Base-by-base conservation (phyloP, 805 yeast genomes). In the Torulaspora gathmanii region DNA sequence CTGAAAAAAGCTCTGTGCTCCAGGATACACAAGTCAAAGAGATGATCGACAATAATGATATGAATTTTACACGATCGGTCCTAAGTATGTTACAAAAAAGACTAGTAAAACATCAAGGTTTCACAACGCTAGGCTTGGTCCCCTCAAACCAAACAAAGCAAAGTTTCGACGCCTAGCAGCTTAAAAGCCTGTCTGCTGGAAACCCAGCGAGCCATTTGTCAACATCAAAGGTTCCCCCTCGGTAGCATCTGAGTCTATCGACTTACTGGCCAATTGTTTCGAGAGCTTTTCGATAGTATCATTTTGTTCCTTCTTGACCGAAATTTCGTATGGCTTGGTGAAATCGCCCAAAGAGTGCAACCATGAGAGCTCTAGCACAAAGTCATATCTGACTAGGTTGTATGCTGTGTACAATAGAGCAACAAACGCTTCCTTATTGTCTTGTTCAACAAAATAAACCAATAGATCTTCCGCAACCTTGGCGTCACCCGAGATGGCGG, bases 391-490 rank as follows among this genome's bases (percentile, higher is more conserved):
- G 54, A 93, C 73, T 60, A 83, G 72, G 42, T 83, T 86, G 67
- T 93, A 93, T 60, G 95, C 86, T 5, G 87, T 72, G 70, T 83
- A 93, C 61, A 93, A 75, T 50, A 90, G 78, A 5, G 96, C 97
- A 58, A 89, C 84, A 63, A 88, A 86, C 59, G 96, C 86, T 72
- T 93, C 99, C 68, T 83, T 88, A 71, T 93, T 93, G 56, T 96
- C 98, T 31, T 95, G 87, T 58, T 91, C 97, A 49, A 93, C 97
- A 67, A 93, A 93, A 71, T 91, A 93, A 43, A 83, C 77, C 65
- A 93, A 72, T 53, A 87, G 72, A 49, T 93, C 98, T 65, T 87
- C 91, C 28, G 95, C 90, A 61, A 91, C 83, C 64, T 86, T 89
- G 9, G 78, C 60, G 54, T 83, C 82, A 51, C 79, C 78, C 15